Base-by-base conservation (phyloP, 805 yeast species). In the Schwanniomyces sp. region DNA sequence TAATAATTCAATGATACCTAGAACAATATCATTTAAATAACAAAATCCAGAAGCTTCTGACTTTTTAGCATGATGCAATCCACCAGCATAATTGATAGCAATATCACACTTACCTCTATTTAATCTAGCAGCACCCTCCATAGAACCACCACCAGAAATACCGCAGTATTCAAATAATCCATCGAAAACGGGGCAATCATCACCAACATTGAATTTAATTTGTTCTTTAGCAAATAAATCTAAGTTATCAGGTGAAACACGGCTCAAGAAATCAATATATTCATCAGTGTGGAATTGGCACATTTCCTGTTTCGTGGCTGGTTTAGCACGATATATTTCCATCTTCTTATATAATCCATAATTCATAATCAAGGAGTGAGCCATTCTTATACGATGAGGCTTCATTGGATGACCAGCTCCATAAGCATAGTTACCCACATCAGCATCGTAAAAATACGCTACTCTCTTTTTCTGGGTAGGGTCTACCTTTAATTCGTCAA, bases 361-460 rank as follows among this genome's bases (percentile, higher is more conserved):
- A 70, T 92, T 91, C 96, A 94, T 92, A 55, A 94, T 88, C 60
- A 94, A 77, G 37, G 96, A 89, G 67, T 94, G 98, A 7, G 98
- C 96, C 96, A 94, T 91, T 82, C 98, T 86, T 72, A 94, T 91
- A 63, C 99, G 84, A 67, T 92, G 97, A 21, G 99, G 99, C 66
- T 94, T 94, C 99, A 94, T 94, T 36, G 97, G 97, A 68, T 94
- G 99, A 26, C 97, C 97, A 4, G 97, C 94, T 48, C 98, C 98
- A 64, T 94, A 94, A 40, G 97, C 96, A 69, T 92, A 92, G 72
- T 94, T 94, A 30, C 98, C 98, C 41, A 94, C 96, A 65, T 92
- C 99, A 26, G 96, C 74, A 46, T 70, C 76, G 49, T 74, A 72
- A 56, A 70, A 72, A 54, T 72, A 72, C 17, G 76, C 78, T 49